A percentile compares a stretch with the other conserved stretches of the same genome.
Evolutionary conservation across 2,329 filamentous ascomycete species (phyloP).

Genomic region (Stagonosporopsis chrysanthemi): DNA sequence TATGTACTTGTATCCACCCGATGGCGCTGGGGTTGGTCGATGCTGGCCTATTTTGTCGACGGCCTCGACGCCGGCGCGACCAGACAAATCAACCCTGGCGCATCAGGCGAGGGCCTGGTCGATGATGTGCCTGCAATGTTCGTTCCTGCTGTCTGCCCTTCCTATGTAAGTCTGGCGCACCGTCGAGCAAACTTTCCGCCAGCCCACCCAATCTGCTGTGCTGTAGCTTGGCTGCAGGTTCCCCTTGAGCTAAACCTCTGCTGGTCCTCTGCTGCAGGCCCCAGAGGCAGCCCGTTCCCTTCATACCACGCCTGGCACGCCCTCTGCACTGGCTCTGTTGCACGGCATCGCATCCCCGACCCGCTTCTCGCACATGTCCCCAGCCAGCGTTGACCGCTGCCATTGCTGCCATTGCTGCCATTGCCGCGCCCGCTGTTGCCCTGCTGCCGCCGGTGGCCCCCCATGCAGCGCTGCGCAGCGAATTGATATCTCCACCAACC

Average conservation of each 20-base stretch:
- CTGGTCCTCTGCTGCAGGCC: constrained; percentile 9
- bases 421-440: neutral
- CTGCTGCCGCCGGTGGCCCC: constrained; percentile 20
- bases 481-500: constrained; percentile 11
- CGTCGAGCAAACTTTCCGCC: constrained; percentile 1
- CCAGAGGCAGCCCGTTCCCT: constrained; percentile 3
- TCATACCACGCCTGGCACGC: neutral
- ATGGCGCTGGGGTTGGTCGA: constrained; percentile 3
- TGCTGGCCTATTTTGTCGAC: constrained; percentile 11
- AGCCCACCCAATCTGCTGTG: neutral
- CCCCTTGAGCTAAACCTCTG: constrained; percentile 22
- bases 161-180: constrained; percentile 4
- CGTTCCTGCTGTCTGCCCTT: neutral
- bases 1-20: constrained; percentile 5
- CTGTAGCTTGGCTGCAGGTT: constrained; percentile 16
- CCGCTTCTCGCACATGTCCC: constrained; percentile 21
- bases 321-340: constrained; percentile 13
- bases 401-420: constrained; percentile 2
- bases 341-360: constrained; percentile 6
- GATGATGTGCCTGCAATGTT: constrained; percentile 8
- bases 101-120: constrained; percentile 18
- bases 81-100: constrained; percentile 17
- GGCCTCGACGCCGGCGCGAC: constrained; percentile 23
- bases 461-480: constrained; percentile 16
- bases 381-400: constrained; percentile 23